phyloP scores from a whole-genome alignment of 768 basidiomycete genomes.

The Tulasnella sp. region DNA sequence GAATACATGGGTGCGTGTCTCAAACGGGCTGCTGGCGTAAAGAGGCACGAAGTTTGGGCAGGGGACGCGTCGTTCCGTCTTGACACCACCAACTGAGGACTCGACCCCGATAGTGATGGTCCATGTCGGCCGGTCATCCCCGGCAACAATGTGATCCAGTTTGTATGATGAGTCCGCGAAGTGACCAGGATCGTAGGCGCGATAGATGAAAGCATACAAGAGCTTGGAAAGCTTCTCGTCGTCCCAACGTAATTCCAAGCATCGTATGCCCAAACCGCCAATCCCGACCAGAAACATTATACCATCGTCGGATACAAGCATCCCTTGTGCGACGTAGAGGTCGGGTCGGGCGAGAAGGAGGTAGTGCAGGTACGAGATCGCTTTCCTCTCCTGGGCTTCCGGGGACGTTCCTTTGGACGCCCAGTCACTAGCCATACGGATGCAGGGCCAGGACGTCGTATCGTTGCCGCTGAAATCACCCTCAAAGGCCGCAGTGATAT shows the following conservation, averaged over 20 bases:
- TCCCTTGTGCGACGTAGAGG: conserved; percentile 12
- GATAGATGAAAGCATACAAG: conserved; percentile 20
- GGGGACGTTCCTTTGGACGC: not conserved
- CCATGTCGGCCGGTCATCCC: not conserved
- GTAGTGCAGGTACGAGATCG: conserved; percentile 19
- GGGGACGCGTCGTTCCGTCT: not conserved
- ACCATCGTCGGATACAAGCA: not conserved
- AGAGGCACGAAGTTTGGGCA: not conserved
- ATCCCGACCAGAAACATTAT: conserved; percentile 11
- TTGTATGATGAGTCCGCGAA: conserved; percentile 15
- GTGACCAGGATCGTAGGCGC: not conserved
- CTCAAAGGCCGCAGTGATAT: conserved; percentile 1
- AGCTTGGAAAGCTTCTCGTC: not conserved
- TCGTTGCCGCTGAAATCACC: not conserved
- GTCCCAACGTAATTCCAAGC: not conserved
- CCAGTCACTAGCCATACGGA: not conserved
- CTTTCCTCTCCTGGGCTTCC: not conserved
- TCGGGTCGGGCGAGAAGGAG: conserved; percentile 23
- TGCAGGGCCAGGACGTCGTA: conserved; percentile 13
- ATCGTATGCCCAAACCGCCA: not conserved
- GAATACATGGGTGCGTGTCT: conserved; percentile 1
- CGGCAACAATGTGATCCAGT: not conserved
- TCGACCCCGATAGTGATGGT: not conserved
- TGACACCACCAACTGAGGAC: not conserved
- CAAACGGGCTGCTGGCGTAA: conserved; percentile 21